Base-by-base conservation (phyloP, 441 rosid species). In the Erodium moschatum region DNA sequence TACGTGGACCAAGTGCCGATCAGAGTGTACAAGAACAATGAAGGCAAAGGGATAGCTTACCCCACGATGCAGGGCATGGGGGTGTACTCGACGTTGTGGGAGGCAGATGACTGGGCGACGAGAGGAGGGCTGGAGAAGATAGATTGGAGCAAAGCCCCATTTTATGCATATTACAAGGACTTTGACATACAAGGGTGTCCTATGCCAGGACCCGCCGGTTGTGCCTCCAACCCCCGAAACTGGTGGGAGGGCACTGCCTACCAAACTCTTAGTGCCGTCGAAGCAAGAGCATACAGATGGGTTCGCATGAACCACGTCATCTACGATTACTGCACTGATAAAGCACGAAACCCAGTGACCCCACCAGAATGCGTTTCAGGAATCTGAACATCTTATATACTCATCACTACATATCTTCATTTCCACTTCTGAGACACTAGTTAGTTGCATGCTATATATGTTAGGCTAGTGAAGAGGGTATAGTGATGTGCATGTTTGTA, bases 111-210 rank as follows among this genome's bases (percentile, higher is more conserved):
- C 19, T 85, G 88, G 88, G 86, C 86, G 6, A 82, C 85, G 2
- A 79, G 85, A 68, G 86, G 86, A 21, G 83, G 88, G 9, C 80
- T 81, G 13, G 77, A 82, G 35, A 78, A 78, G 72, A 75, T 74
- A 0, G 73, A 78, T 71, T 78, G 79, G 79, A 66, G 38, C 61
- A 33, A 56, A 6, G 76, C 81, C 40, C 81, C 81, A 0, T 78
- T 78, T 72, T 72, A 72, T 1, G 79, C 81, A 0, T 75, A 73
- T 0, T 78, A 69, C 31, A 70, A 78, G 48, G 70, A 70, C 70
- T 78, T 78, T 72, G 67, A 62, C 13, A 74, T 71, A 1, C 21
- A 16, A 8, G 38, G 79, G 79, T 63, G 21, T 16, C 9, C 60
- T 7, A 16, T 65, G 0, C 61, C 68, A 2, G 72, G 65, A n/a